phyloP scores from a whole-genome alignment of 495 filamentous ascomycete species.

The Cercophora samala region DNA sequence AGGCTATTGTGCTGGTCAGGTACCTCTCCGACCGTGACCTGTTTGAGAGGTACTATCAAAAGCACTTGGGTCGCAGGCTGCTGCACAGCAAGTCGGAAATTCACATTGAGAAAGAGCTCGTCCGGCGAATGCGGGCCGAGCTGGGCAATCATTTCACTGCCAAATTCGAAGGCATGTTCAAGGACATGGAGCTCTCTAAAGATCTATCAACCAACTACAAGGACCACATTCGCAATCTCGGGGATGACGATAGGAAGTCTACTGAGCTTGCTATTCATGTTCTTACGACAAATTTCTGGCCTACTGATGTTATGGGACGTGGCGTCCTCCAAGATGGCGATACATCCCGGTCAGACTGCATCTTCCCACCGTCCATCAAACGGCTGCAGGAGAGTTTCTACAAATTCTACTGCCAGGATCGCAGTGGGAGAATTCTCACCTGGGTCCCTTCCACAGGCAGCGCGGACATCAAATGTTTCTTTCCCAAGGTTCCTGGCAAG shows the following conservation, averaged over 20 bases:
- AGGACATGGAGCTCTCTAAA: constrained; percentile 87
- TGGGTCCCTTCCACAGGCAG: constrained; percentile 71
- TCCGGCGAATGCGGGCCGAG: constrained; percentile 91
- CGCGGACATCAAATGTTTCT: constrained; percentile 79
- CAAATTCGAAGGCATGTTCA: constrained; percentile 97
- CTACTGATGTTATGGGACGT: constrained; percentile 73
- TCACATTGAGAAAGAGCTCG: constrained; percentile 90
- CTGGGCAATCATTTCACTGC: constrained; percentile 90
- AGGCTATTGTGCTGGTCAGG: constrained; percentile 80
- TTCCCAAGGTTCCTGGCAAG: constrained; percentile 62
- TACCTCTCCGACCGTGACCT: constrained; percentile 91
- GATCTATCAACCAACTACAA: constrained; percentile 78
- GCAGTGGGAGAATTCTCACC: constrained; percentile 80
- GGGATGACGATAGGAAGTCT: constrained; percentile 61
- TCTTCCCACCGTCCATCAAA: constrained; percentile 74
- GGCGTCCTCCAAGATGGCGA: constrained; percentile 44
- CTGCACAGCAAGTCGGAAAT: constrained; percentile 83
- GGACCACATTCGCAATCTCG: constrained; percentile 59
- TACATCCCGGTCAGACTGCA: constrained; percentile 48
- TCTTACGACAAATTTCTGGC: constrained; percentile 92
- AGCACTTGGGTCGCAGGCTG: constrained; percentile 82
- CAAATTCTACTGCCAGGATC: constrained; percentile 82
- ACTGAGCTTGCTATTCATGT: constrained; percentile 80
- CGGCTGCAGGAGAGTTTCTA: constrained; percentile 80
- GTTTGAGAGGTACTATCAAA: constrained; percentile 98